Percentiles rank a stretch among this genome's conserved stretches.
These are phyloP conservation scores for Talaromyces stipitatus DNA, from an alignment of 495 filamentous ascomycete genomes.

Conservation along the genomic window DNA sequence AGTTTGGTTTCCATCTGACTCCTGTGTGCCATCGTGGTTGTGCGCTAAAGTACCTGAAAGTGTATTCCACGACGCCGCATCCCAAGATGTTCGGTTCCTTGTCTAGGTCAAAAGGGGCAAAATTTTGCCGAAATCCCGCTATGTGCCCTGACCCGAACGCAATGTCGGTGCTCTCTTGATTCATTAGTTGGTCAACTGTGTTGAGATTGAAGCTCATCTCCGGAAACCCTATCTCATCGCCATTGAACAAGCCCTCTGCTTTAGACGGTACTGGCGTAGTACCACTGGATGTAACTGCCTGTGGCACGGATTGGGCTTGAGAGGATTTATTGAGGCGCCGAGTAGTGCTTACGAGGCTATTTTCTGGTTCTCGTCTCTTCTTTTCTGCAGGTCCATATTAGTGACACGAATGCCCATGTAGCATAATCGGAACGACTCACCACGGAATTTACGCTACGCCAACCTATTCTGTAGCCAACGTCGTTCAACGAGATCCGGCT, in stretches of 20 bases:
- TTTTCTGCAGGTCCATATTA: conserved; percentile 2
- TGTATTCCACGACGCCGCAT: not conserved
- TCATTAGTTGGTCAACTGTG: not conserved
- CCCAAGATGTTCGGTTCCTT: not conserved
- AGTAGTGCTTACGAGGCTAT: not conserved
- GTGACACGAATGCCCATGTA: not conserved
- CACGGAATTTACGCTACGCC: conserved; percentile 1
- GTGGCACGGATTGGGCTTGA: not conserved
- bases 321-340: not conserved
- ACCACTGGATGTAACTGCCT: not conserved
- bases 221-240: not conserved
- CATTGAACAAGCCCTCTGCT: not conserved
- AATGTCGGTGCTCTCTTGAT: not conserved
- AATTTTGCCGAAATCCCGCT: not conserved
- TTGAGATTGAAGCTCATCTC: not conserved
- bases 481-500: not conserved
- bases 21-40: not conserved
- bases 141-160: not conserved
- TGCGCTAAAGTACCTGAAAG: not conserved
- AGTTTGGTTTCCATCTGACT: not conserved
- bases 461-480: not conserved
- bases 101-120: not conserved
- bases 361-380: conserved; percentile 8
- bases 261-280: not conserved
- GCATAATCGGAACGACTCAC: not conserved